These are phyloP conservation scores for Mycena rosella DNA, from an alignment of 768 basidiomycete genomes.

Conservation along the genomic window DNA sequence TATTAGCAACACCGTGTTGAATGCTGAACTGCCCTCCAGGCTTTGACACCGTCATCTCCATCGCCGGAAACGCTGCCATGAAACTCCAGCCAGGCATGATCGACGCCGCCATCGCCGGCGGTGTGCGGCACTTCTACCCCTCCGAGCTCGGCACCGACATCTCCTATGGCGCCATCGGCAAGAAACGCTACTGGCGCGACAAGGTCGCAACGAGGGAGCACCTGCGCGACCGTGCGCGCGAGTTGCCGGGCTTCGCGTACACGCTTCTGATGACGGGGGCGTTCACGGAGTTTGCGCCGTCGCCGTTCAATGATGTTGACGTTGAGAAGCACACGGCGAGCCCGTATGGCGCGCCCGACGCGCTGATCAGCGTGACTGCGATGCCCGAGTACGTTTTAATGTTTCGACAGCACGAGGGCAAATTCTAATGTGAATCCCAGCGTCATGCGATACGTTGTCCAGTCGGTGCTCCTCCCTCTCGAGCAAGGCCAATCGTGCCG, in stretches of 20 bases:
- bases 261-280: conserved; percentile 6
- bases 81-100: no score
- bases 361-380: conserved; percentile 9
- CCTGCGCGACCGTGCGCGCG: no score
- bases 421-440: not conserved
- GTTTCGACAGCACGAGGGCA: not conserved
- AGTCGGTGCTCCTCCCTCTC: not conserved
- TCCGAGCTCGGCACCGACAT: no score
- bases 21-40: not conserved
- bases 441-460: conserved; percentile 7
- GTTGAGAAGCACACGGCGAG: conserved; percentile 9
- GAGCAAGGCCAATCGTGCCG: conserved; percentile 2
- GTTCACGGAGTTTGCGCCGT: conserved; percentile 6
- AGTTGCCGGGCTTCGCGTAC: conserved; percentile 5
- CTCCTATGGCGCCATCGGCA: no score
- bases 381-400: conserved; percentile 8
- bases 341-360: conserved; percentile 15
- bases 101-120: no score
- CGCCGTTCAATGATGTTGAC: conserved; percentile 14
- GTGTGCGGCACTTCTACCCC: no score
- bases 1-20: not conserved
- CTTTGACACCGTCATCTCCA: not conserved
- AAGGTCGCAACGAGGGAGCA: no score
- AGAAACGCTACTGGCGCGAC: no score
- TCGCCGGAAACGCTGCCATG: no score